Conservation (phyloP, 2,329 filamentous ascomycete genomes). For the Alternaria incomplexa region DNA sequence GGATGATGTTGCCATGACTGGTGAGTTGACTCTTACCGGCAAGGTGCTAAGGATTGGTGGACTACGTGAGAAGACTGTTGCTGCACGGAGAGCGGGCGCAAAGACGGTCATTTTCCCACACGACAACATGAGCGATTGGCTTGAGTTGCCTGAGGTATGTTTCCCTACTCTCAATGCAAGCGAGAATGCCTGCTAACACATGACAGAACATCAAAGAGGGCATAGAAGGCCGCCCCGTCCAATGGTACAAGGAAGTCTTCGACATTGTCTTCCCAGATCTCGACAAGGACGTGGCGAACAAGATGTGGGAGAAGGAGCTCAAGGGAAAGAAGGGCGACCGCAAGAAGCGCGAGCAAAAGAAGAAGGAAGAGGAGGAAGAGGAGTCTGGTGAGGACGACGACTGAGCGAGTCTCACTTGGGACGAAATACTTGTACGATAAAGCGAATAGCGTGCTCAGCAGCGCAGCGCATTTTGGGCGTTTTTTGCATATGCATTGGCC, state of each 20-base stretch:
- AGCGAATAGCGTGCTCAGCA: neutral
- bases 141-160: conserved; percentile 92
- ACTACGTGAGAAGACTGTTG: conserved; percentile 94
- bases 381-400: conserved; percentile 42
- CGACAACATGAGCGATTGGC: conserved; percentile 96
- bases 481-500: conserved; percentile 3
- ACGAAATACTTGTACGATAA: conserved; percentile 18
- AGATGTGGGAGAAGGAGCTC: conserved; percentile 70
- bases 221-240: conserved; percentile 87
- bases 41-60: conserved; percentile 96
- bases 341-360: conserved; percentile 43
- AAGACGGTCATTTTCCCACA: conserved; percentile 93
- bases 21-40: conserved; percentile 93
- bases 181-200: conserved; percentile 16
- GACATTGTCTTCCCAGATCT: conserved; percentile 85
- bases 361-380: conserved; percentile 58
- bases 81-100: conserved; percentile 87
- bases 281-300: conserved; percentile 74
- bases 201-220: conserved; percentile 95
- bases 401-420: conserved; percentile 12
- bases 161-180: no score
- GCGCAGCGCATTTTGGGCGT: conserved; percentile 21
- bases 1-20: conserved; percentile 95
- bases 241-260: conserved; percentile 95
- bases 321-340: conserved; percentile 45